A percentile compares a stretch with the other conserved stretches of the same genome.
Evolutionary conservation across 1,284 basidiomycete genomes (phyloP).

Genomic region (Puccinia hordei): DNA sequence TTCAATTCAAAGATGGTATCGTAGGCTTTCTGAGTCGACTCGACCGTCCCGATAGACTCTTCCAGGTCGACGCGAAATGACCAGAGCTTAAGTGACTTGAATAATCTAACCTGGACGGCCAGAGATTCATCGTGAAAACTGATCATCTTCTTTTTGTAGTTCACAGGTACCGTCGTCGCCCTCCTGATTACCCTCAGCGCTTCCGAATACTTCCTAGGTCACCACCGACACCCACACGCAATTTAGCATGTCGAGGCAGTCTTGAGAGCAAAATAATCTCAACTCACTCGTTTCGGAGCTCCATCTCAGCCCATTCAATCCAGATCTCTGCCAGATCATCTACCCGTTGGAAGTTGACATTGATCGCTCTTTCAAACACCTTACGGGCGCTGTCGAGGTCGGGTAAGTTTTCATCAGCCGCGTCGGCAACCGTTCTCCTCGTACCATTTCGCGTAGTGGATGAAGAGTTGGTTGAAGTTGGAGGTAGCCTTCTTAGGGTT

Average conservation of each 20-base stretch:
- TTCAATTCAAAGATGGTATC: constrained; percentile 96
- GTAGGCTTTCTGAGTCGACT: constrained; percentile 87
- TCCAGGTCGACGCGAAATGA: constrained; percentile 97
- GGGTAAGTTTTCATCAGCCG: constrained; percentile 59
- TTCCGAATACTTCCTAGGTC: constrained; percentile 86
- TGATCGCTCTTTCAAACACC: constrained; percentile 86
- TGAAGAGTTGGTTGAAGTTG: constrained; percentile 84
- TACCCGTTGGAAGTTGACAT: constrained; percentile 88
- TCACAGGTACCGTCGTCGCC: constrained; percentile 78
- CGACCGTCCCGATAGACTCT: constrained; percentile 91
- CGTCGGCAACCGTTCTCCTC: constrained; percentile 80
- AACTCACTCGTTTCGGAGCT: constrained; percentile 88
- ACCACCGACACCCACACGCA: not conserved
- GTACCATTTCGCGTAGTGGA: constrained; percentile 97
- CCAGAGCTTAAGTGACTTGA: constrained; percentile 98
- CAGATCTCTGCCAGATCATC: constrained; percentile 98
- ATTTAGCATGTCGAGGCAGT: not conserved
- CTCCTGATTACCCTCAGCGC: constrained; percentile 92
- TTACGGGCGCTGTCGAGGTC: constrained; percentile 85
- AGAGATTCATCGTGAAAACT: constrained; percentile 92
- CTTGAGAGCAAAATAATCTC: not conserved
- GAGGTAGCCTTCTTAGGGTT: constrained; percentile 86
- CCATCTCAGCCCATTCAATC: constrained; percentile 99
- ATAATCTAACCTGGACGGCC: constrained; percentile 82
- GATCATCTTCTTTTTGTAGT: constrained; percentile 73